Conservation (phyloP, 2,329 filamentous ascomycete species). For the Cordyceps fumosorosea region DNA sequence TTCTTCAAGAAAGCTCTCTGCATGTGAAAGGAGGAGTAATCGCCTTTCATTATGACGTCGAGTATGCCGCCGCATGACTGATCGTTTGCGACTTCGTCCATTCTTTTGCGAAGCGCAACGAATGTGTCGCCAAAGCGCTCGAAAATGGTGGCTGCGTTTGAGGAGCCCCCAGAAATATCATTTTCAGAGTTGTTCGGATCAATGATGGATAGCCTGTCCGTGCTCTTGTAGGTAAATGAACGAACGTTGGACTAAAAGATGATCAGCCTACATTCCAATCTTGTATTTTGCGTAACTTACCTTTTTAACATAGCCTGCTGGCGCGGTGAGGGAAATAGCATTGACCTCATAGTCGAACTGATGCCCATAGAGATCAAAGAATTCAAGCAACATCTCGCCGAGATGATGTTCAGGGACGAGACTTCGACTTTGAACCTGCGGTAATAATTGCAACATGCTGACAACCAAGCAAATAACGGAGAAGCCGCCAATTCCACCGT, state of each 20-base stretch:
- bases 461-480: slow-evolving; percentile 90
- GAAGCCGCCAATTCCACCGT: slow-evolving; percentile 88
- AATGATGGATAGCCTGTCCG: slow-evolving; percentile 72
- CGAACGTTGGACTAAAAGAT: slow-evolving; percentile 35
- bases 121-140: slow-evolving; percentile 63
- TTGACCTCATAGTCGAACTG: slow-evolving; percentile 63
- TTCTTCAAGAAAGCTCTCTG: slow-evolving; percentile 59
- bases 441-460: slow-evolving; percentile 77
- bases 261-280: slow-evolving; percentile 7
- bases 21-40: slow-evolving; percentile 67
- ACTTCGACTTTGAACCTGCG: slow-evolving; percentile 56
- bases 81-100: slow-evolving; percentile 42
- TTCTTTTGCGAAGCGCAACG: slow-evolving; percentile 47
- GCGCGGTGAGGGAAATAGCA: slow-evolving; percentile 70
- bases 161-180: slow-evolving; percentile 84
- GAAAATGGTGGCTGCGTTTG: slow-evolving; percentile 61
- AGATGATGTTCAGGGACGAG: slow-evolving; percentile 60
- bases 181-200: slow-evolving; percentile 83
- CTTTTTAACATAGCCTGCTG: slow-evolving; percentile 67
- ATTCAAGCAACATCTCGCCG: slow-evolving; percentile 76
- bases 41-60: slow-evolving; percentile 63
- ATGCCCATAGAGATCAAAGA: slow-evolving; percentile 84
- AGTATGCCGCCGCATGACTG: slow-evolving; percentile 46
- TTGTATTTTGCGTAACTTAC: slow-evolving; percentile 35
- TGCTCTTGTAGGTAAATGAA: slow-evolving; percentile 50